Conservation (phyloP, 2,329 filamentous ascomycete species). For the Venturia effusa region DNA sequence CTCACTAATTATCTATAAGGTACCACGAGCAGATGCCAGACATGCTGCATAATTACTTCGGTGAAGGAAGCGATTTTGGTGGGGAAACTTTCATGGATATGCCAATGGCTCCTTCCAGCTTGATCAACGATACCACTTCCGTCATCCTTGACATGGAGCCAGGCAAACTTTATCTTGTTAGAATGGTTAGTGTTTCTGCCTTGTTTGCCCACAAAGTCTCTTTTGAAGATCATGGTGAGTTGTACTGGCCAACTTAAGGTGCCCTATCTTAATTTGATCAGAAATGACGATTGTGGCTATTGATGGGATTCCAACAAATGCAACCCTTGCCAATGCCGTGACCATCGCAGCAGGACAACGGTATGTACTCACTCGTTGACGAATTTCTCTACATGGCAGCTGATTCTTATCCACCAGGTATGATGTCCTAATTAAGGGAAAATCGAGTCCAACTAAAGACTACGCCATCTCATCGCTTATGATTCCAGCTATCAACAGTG, state of each 20-base stretch:
- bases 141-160: constrained; percentile 33
- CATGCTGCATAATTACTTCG: not conserved
- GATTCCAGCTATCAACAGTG: not conserved
- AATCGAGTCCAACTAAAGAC: not conserved
- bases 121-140: constrained; percentile 52
- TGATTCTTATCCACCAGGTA: not conserved
- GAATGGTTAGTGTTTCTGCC: constrained; percentile 20
- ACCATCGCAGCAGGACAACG: constrained; percentile 15
- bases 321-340: constrained; percentile 26
- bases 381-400: too few relatives aligned
- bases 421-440: constrained; percentile 6
- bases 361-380: not conserved
- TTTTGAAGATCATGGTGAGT: not conserved
- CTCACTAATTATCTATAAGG: constrained; percentile 32
- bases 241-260: not conserved
- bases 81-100: not conserved
- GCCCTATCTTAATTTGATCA: not conserved
- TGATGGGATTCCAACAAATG: constrained; percentile 56
- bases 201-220: not conserved
- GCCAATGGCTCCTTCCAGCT: constrained; percentile 12
- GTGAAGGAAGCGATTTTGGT: not conserved
- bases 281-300: constrained; percentile 55
- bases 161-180: constrained; percentile 50
- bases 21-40: not conserved
- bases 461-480: constrained; percentile 1